Evolutionary conservation across 2,329 filamentous ascomycete species (phyloP).

Genomic region (Neoarthrinium moseri): DNA sequence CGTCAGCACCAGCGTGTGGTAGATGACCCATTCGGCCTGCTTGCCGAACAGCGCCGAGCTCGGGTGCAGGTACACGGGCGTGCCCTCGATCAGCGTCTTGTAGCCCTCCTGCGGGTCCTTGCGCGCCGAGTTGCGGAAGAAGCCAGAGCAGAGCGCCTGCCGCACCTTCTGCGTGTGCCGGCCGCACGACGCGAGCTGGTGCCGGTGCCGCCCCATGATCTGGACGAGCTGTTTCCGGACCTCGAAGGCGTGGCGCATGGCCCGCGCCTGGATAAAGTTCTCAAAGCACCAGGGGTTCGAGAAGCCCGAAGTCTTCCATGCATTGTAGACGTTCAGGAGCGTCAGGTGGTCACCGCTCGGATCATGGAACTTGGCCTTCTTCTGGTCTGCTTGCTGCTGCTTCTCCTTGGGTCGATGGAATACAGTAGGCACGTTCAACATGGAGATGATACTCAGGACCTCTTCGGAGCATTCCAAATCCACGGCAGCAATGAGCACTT

Average conservation of each 20-base stretch:
- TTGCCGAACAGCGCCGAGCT: constrained; percentile 92
- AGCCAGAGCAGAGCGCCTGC: constrained; percentile 85
- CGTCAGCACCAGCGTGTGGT: constrained; percentile 86
- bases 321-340: constrained; percentile 92
- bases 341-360: constrained; percentile 93
- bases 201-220: constrained; percentile 91
- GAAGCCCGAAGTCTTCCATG: constrained; percentile 85
- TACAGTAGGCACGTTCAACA: constrained; percentile 82
- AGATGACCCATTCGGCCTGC: constrained; percentile 94
- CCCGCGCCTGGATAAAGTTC: constrained; percentile 92
- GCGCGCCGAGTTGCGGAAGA: constrained; percentile 91
- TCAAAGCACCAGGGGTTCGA: constrained; percentile 93
- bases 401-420: constrained; percentile 98
- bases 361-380: constrained; percentile 97
- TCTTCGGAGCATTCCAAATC: constrained; percentile 91
- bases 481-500: constrained; percentile 84
- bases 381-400: constrained; percentile 92
- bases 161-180: constrained; percentile 84
- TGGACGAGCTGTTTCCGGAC: constrained; percentile 88
- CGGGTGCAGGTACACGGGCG: constrained; percentile 92
- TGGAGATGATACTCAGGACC: constrained; percentile 89
- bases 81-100: constrained; percentile 94
- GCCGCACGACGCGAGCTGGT: constrained; percentile 80
- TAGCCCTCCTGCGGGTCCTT: constrained; percentile 97
- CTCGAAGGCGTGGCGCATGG: constrained; percentile 86